These are phyloP conservation scores for Phytopythium helicoides DNA, from an alignment of 352 stramenopile species.

Conservation along the genomic window DNA sequence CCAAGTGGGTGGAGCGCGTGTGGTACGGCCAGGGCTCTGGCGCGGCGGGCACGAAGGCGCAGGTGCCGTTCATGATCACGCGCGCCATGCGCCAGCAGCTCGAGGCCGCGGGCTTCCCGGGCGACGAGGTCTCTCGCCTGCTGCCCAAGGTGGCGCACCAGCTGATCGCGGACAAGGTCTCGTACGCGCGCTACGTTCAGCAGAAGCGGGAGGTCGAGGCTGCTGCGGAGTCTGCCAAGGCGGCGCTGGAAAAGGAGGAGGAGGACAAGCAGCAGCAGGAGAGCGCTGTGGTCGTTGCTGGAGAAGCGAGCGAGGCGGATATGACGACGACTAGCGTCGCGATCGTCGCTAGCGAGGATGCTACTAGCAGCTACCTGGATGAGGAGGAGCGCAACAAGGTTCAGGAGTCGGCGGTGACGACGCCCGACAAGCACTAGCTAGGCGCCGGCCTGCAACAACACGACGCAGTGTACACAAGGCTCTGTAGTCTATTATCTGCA, in stretches of 20 bases:
- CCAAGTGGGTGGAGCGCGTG: slow-evolving; percentile 68
- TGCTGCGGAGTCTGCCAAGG: slow-evolving; percentile 19
- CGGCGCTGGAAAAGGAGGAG: slow-evolving; percentile 13
- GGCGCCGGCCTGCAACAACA: too few relatives aligned
- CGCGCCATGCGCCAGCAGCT: slow-evolving; percentile 67
- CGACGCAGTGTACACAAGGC: too few relatives aligned
- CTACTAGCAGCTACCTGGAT: too few relatives aligned
- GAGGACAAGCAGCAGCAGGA: slow-evolving; percentile 10
- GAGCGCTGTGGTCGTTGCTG: background rate
- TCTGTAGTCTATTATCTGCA: too few relatives aligned
- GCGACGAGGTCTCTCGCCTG: slow-evolving; percentile 57
- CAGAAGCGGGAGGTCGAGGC: slow-evolving; percentile 24
- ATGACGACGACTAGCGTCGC: background rate
- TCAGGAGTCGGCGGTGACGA: too few relatives aligned
- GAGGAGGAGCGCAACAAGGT: too few relatives aligned
- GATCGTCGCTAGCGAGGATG: background rate
- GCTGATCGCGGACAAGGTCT: slow-evolving; percentile 53
- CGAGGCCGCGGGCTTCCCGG: slow-evolving; percentile 46
- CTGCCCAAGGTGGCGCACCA: slow-evolving; percentile 56
- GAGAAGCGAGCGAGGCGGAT: background rate
- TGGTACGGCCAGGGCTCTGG: slow-evolving; percentile 56
- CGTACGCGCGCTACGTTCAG: slow-evolving; percentile 51
- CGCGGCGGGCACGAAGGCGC: slow-evolving; percentile 44
- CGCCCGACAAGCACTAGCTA: too few relatives aligned
- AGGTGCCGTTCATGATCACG: slow-evolving; percentile 87